Evolutionary conservation across 169 alveolate genomes (phyloP).

Genomic region (Eimeria sp.): DNA sequence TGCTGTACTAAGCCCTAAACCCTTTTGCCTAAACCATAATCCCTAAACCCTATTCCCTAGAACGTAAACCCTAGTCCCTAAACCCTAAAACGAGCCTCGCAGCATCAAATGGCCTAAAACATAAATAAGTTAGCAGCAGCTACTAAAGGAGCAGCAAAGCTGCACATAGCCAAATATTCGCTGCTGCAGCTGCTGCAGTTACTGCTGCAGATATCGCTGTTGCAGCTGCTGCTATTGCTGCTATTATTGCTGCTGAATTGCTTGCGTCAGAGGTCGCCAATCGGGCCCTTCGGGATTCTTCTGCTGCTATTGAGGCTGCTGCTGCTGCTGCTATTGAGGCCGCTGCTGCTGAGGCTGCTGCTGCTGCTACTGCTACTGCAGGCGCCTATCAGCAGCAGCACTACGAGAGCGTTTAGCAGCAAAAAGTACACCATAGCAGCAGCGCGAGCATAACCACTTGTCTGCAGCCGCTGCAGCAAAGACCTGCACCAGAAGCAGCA

Average conservation of each 20-base stretch:
- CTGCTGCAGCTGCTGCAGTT: not conserved
- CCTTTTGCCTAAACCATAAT: not conserved
- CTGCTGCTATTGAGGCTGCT: not conserved
- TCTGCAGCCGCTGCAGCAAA: conserved; percentile 12
- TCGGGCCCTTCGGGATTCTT: too few relatives aligned
- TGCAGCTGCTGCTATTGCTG: not conserved
- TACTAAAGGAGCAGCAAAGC: not conserved
- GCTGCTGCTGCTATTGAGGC: conserved; percentile 15
- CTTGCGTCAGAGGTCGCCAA: too few relatives aligned
- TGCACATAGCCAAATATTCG: not conserved
- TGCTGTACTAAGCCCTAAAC: not conserved
- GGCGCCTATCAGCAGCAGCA: conserved; percentile 46
- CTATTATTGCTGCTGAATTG: not conserved
- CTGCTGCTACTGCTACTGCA: conserved; percentile 59
- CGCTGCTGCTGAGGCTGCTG: not conserved
- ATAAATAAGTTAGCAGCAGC: too few relatives aligned
- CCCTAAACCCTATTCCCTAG: not conserved
- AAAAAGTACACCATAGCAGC: conserved; percentile 3
- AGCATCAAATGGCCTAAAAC: not conserved
- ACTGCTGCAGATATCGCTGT: not conserved
- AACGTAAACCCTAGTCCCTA: not conserved
- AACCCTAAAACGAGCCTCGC: not conserved
- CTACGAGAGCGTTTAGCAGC: not conserved
- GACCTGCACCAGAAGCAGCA: conserved; percentile 63
- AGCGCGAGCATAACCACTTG: conserved; percentile 15